A percentile compares a stretch with the other conserved stretches of the same genome.
Evolutionary conservation across 2,329 filamentous ascomycete genomes (phyloP).

Genomic region (Aspergillus luchuensis): DNA sequence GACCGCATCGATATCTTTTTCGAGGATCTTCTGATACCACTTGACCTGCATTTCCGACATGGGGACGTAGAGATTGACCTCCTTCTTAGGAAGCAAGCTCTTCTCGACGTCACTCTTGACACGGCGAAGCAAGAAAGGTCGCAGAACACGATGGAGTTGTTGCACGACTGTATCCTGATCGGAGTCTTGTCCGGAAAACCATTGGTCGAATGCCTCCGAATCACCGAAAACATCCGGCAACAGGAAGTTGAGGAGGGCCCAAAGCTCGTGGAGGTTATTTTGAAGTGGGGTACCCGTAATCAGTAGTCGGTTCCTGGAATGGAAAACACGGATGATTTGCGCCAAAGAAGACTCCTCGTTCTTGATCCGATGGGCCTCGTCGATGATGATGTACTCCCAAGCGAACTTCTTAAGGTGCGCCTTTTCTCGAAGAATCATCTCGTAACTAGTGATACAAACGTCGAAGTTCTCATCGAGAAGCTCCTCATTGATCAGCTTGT

Average conservation of each 20-base stretch:
- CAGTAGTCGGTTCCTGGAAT: conserved; percentile 88
- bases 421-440: conserved; percentile 97
- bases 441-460: conserved; percentile 97
- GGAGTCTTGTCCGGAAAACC: conserved; percentile 88
- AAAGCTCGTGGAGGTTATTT: conserved; percentile 97
- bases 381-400: conserved; percentile 99
- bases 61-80: conserved; percentile 93
- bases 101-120: conserved; percentile 99
- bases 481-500: conserved; percentile 82
- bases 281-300: conserved; percentile 97
- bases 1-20: conserved; percentile 98
- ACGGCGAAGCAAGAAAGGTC: conserved; percentile 90
- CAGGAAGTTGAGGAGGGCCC: conserved; percentile 95
- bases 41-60: conserved; percentile 99
- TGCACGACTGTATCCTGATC: conserved; percentile 96
- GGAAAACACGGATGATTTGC: conserved; percentile 94
- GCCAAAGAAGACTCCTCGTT: conserved; percentile 97
- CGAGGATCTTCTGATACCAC: conserved; percentile 98
- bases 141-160: conserved; percentile 88
- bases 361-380: conserved; percentile 98
- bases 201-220: conserved; percentile 93
- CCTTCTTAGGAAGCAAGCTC: conserved; percentile 94
- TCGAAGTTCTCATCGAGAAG: conserved; percentile 96
- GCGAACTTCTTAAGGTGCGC: conserved; percentile 94
- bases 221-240: conserved; percentile 98